Evolutionary conservation across 2,329 filamentous ascomycete species (phyloP).

Genomic region (Fusarium ramigenum): DNA sequence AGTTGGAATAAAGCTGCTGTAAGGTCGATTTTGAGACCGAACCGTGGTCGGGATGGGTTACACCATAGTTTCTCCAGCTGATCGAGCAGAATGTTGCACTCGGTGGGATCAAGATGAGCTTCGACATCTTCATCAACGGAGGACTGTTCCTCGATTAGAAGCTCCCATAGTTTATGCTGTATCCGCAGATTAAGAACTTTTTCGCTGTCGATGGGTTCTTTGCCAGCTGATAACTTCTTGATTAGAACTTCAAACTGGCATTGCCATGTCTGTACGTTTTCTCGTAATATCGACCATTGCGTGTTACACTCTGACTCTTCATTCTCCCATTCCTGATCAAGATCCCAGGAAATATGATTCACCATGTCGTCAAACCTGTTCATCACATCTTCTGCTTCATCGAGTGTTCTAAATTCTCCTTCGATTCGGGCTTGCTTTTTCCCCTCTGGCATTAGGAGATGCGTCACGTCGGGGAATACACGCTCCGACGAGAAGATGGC

Average conservation of each 20-base stretch:
- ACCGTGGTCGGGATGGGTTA: not conserved
- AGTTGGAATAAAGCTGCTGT: constrained; percentile 6
- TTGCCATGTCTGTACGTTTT: not conserved
- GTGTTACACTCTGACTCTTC: not conserved
- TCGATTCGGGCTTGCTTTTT: not conserved
- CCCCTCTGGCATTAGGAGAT: not conserved
- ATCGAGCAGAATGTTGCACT: not conserved
- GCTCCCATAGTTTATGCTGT: constrained; percentile 9
- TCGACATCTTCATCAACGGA: not conserved
- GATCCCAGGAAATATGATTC: not conserved
- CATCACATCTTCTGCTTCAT: constrained; percentile 12
- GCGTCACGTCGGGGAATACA: not conserved
- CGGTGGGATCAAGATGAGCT: not conserved
- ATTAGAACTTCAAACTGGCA: not conserved
- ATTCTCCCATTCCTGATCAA: constrained; percentile 8
- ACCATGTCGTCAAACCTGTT: constrained; percentile 7
- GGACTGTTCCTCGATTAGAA: not conserved
- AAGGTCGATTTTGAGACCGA: not conserved
- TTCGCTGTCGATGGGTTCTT: not conserved
- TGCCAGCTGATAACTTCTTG: not conserved
- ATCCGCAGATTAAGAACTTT: constrained; percentile 1
- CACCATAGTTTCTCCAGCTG: constrained; percentile 4
- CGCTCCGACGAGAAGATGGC: not conserved
- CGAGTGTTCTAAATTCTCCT: not conserved
- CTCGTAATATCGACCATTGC: not conserved